Evolutionary conservation across 164 flowering plant species (phyloP).

Genomic region (Piper longum): DNA sequence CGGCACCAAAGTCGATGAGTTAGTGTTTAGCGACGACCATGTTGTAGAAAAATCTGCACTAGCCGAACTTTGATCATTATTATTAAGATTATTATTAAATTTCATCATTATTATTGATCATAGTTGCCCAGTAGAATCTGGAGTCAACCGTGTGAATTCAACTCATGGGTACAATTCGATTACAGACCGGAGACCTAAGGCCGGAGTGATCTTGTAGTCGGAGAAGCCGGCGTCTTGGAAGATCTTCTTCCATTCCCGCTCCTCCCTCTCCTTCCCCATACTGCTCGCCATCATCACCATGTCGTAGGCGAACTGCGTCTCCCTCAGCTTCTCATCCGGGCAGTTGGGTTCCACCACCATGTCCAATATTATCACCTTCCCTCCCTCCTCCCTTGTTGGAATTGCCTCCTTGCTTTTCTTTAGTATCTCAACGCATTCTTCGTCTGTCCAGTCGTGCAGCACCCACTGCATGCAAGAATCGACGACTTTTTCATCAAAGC

Average conservation of each 20-base stretch:
- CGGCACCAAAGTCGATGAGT: too few relatives aligned
- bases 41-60: too few relatives aligned
- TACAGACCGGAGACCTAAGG: conserved; percentile 18
- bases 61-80: too few relatives aligned
- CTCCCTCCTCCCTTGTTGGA: conserved; percentile 17
- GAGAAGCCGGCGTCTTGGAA: conserved; percentile 29
- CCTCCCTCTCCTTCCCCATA: conserved; percentile 25
- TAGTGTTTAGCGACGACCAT: too few relatives aligned
- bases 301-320: conserved; percentile 24
- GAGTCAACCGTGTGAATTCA: too few relatives aligned
- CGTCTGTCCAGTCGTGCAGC: conserved; percentile 27
- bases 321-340: conserved; percentile 9
- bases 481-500: too few relatives aligned
- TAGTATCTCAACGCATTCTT: conserved; percentile 26
- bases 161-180: conserved; percentile 20
- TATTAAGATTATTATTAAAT: neutral
- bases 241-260: conserved; percentile 30
- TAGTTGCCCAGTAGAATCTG: too few relatives aligned
- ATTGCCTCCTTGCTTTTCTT: conserved; percentile 30
- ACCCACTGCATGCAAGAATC: conserved; percentile 10
- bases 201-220: conserved; percentile 17
- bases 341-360: conserved; percentile 13
- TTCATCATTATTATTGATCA: too few relatives aligned
- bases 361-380: conserved; percentile 39
- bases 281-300: conserved; percentile 18